Percentiles rank a stretch among this genome's conserved stretches.
These are phyloP conservation scores for Erodium texanum DNA, from an alignment of 441 rosid species.

Conservation along the genomic window DNA sequence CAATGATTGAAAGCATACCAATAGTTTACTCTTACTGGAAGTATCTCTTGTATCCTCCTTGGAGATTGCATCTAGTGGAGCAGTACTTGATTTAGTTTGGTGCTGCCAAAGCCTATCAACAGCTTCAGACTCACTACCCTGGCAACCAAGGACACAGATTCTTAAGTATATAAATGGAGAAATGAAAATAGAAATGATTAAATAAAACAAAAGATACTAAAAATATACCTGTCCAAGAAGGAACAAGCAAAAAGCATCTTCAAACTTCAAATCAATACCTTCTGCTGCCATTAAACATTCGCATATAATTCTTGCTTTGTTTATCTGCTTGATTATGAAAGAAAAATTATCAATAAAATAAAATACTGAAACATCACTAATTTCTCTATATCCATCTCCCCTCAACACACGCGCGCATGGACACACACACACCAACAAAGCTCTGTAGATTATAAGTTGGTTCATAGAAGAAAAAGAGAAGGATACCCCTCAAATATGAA, in stretches of 20 bases:
- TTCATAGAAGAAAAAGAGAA: no score
- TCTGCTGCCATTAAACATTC: slow-evolving; percentile 80
- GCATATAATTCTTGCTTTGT: slow-evolving; percentile 60
- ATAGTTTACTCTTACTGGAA: slow-evolving; percentile 35
- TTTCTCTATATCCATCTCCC: no score
- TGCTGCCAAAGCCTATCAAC: slow-evolving; percentile 59
- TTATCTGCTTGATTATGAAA: slow-evolving; percentile 35
- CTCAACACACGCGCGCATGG: no score
- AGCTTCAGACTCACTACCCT: slow-evolving; percentile 71
- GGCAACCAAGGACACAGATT: slow-evolving; percentile 23
- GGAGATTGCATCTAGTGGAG: slow-evolving; percentile 36
- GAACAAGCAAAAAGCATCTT: slow-evolving; percentile 69
- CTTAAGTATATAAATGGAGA: neutral
- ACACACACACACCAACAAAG: no score
- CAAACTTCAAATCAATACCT: slow-evolving; percentile 75
- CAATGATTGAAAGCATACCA: slow-evolving; percentile 33
- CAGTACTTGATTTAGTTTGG: slow-evolving; percentile 48
- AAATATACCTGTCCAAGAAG: slow-evolving; percentile 73
- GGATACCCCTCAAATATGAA: no score
- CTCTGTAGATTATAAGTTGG: no score
- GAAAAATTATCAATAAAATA: slow-evolving; percentile 18
- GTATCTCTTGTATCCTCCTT: slow-evolving; percentile 45
- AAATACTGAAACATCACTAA: neutral
- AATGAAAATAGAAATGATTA: neutral
- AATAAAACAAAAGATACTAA: neutral